phyloP scores from a whole-genome alignment of 768 basidiomycete species.

The Phaeotremella skinneri region DNA sequence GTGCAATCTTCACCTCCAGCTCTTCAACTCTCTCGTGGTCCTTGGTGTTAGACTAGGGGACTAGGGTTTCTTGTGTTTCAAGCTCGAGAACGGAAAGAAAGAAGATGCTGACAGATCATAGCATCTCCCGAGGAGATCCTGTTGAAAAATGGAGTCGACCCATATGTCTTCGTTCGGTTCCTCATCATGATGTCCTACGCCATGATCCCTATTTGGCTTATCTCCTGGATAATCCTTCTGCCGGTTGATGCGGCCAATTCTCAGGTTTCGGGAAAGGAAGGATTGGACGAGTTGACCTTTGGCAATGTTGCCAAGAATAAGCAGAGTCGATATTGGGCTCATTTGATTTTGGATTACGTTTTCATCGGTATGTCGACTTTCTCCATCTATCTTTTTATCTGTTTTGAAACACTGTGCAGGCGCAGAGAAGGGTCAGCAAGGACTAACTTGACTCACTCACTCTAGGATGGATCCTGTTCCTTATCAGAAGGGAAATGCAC shows the following conservation, averaged over 20 bases:
- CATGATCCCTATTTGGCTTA: slow-evolving; percentile 83
- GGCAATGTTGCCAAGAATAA: slow-evolving; percentile 66
- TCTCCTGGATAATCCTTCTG: slow-evolving; percentile 82
- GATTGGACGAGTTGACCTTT: slow-evolving; percentile 71
- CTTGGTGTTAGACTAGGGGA: too few species aligned
- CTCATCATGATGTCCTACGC: slow-evolving; percentile 76
- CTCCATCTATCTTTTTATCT: not conserved
- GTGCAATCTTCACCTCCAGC: slow-evolving; percentile 11
- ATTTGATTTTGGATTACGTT: slow-evolving; percentile 70
- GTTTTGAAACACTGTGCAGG: not conserved
- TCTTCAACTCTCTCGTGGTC: too few species aligned
- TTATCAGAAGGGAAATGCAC: slow-evolving; percentile 73
- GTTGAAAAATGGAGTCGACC: slow-evolving; percentile 58
- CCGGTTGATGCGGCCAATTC: slow-evolving; percentile 67
- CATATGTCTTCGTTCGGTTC: slow-evolving; percentile 91
- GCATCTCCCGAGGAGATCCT: slow-evolving; percentile 53
- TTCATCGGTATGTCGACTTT: slow-evolving; percentile 65
- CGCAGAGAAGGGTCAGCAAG: not conserved
- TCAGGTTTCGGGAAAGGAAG: slow-evolving; percentile 54
- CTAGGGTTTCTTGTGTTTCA: too few species aligned
- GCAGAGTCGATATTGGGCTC: slow-evolving; percentile 68
- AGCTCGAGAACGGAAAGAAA: not conserved
- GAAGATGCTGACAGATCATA: slow-evolving; percentile 59
- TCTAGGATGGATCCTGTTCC: slow-evolving; percentile 81
- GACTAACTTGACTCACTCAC: not conserved